Evolutionary conservation across 345 rosid species (phyloP), one percentile per base, ranked within the genome.

Genomic region (Arabidopsis arenosa): DNA sequence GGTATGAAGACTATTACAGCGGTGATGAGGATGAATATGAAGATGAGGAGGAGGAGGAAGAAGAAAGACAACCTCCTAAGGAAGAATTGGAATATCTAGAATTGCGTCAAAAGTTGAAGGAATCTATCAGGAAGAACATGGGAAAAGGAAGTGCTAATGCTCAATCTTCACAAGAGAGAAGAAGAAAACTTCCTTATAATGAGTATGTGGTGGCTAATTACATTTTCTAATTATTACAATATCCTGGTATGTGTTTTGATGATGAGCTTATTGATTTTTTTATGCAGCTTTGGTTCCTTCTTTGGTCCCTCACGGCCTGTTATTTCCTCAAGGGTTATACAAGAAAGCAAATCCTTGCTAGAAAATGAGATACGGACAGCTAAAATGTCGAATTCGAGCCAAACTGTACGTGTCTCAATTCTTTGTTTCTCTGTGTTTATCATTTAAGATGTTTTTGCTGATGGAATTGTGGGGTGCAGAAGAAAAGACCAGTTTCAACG

Each of bases 231-330:
- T 18, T 45, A 35, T n/a, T 14, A 28, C 48, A 40, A 5, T 9
- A 5, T 60, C 8, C 0, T 51, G 7, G 23, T 15, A 23, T 67
- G 47, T 68, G 61, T 67, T 68, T 9, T 75, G 49, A 60, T 58
- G 23, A 4, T 64, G 14, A 21, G 15, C 45, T 4, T 28, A 41
- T n/a, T 66, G 21, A 21, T 56, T 40, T 4, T 52, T 41, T 52
- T 23, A 4, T 74, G 49, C 89, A 93, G 99, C 63, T 93, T 76
- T 80, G 99, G 99, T 18, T 93, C 97, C 39, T 95, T 95, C 82
- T 95, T 90, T 88, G 98, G 99, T 33, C 97, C 97, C 66, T 89
- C 98, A 9, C 84, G 78, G 83, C 96, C 99, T 53, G 90, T 87
- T 60, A 91, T 96, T 70, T 86, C 99, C 13, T 89, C 80, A 6